Percentiles rank a stretch among this genome's conserved stretches.
These are phyloP conservation scores for Podaxis carcinomalis DNA, from an alignment of 768 basidiomycete genomes.

Conservation along the genomic window DNA sequence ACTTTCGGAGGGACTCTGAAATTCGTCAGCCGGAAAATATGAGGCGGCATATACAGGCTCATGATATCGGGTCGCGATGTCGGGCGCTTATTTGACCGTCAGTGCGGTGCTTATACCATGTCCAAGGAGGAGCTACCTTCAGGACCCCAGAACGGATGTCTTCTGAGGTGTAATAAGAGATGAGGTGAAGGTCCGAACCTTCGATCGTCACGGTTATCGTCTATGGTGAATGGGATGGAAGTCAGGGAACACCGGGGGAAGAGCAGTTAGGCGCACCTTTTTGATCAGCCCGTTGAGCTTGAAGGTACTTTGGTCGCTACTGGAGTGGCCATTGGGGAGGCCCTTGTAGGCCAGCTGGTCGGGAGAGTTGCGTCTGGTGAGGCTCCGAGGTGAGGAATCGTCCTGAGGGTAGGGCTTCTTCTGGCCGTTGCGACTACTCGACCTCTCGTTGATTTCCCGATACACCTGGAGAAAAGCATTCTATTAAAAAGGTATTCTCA, in stretches of 20 bases:
- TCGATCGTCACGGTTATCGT: slow-evolving; percentile 84
- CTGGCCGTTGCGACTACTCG: slow-evolving; percentile 48
- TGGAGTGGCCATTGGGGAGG: slow-evolving; percentile 25
- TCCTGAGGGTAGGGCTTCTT: slow-evolving; percentile 50
- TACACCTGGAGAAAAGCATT: slow-evolving; percentile 53
- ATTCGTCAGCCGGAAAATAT: slow-evolving; percentile 74
- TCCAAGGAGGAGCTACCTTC: slow-evolving; percentile 29
- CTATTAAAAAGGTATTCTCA: background rate
- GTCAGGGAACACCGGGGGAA: background rate
- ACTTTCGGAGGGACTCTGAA: slow-evolving; percentile 83
- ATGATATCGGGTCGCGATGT: slow-evolving; percentile 70
- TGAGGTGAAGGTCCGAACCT: slow-evolving; percentile 75
- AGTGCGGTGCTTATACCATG: background rate
- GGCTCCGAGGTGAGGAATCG: slow-evolving; percentile 33
- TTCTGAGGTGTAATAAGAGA: slow-evolving; percentile 80
- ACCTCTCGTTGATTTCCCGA: slow-evolving; percentile 71
- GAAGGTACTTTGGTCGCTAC: slow-evolving; percentile 54
- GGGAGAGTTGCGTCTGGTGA: slow-evolving; percentile 36
- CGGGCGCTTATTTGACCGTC: slow-evolving; percentile 42
- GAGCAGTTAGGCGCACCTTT: slow-evolving; percentile 43
- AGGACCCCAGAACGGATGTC: slow-evolving; percentile 71
- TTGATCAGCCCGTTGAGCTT: slow-evolving; percentile 76
- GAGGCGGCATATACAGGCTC: slow-evolving; percentile 65
- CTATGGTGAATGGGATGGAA: slow-evolving; percentile 30
- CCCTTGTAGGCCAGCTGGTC: slow-evolving; percentile 34